Conservation (phyloP, 169 alveolate species). For the Cryptosporidium ryanae region DNA sequence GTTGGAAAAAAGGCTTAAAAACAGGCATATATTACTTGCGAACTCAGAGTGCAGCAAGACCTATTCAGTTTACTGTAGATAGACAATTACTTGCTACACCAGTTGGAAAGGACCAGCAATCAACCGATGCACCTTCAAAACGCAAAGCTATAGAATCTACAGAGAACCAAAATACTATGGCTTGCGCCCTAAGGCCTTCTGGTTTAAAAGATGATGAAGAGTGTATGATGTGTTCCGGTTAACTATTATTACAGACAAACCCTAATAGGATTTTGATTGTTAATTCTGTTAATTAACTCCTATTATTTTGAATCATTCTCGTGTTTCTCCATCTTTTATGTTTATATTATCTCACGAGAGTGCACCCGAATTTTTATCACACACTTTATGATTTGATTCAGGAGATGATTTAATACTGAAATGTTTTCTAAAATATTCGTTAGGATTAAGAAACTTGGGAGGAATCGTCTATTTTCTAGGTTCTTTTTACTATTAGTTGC, state of each 20-base stretch:
- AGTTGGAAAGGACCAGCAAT: conserved; percentile 15
- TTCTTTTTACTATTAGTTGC: conserved; percentile 17
- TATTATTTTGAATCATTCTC: not conserved
- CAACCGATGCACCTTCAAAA: not conserved
- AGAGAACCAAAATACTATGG: not conserved
- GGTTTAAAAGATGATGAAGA: conserved; percentile 44
- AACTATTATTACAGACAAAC: not conserved
- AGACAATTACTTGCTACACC: conserved; percentile 69
- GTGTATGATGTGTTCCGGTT: conserved; percentile 74
- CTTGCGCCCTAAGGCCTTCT: conserved; percentile 62
- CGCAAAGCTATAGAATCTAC: conserved; percentile 5
- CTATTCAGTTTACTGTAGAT: conserved; percentile 98
- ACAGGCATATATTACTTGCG: conserved; percentile 97
- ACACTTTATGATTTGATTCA: not conserved
- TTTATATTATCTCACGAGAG: not conserved
- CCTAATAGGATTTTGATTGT: not conserved
- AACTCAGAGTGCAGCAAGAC: conserved; percentile 97
- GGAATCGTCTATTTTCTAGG: conserved; percentile 40
- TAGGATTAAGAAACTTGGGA: conserved; percentile 21
- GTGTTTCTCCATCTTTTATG: not conserved
- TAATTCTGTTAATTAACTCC: not conserved
- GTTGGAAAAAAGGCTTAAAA: conserved; percentile 97
- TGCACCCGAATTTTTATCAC: conserved; percentile 13
- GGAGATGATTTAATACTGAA: not conserved
- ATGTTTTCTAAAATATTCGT: conserved; percentile 5